These are phyloP conservation scores for Cryptococcus deneoformans DNA, from an alignment of 1,284 basidiomycete species.

Conservation along the genomic window DNA sequence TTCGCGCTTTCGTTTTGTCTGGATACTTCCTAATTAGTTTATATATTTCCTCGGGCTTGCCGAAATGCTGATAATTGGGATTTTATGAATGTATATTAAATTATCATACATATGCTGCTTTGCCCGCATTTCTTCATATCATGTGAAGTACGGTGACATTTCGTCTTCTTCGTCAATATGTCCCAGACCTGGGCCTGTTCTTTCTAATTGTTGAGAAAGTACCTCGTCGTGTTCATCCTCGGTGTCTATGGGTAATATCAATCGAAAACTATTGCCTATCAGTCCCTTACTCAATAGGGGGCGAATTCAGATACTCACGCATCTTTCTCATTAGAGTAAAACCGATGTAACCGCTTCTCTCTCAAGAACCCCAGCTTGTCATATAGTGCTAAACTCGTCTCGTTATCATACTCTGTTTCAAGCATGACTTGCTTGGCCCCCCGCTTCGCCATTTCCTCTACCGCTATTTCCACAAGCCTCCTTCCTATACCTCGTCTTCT, in stretches of 20 bases:
- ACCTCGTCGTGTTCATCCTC: conserved; percentile 27
- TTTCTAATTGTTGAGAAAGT: not conserved
- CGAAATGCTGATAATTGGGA: too few species aligned
- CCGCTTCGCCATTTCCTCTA: conserved; percentile 72
- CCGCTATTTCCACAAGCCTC: conserved; percentile 69
- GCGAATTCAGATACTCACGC: conserved; percentile 36
- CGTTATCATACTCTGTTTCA: conserved; percentile 96
- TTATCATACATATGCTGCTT: not conserved
- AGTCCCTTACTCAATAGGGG: not conserved
- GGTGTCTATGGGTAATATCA: conserved; percentile 15
- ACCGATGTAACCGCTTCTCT: conserved; percentile 90
- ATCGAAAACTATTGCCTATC: conserved; percentile 19
- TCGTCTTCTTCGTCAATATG: not conserved
- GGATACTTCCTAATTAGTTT: not conserved
- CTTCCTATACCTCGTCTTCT: conserved; percentile 89
- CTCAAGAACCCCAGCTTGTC: conserved; percentile 90
- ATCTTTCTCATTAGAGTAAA: conserved; percentile 77
- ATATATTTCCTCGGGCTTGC: not conserved
- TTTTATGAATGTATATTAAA: not conserved
- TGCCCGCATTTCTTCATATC: not conserved
- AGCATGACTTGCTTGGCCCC: conserved; percentile 87
- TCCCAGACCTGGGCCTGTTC: conserved; percentile 8
- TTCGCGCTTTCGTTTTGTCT: not conserved
- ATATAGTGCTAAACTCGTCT: conserved; percentile 80
- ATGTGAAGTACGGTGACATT: not conserved